Evolutionary conservation across 2,329 filamentous ascomycete genomes (phyloP), one percentile per base, ranked within the genome.

Genomic region (Amauroascus verrucosus): DNA sequence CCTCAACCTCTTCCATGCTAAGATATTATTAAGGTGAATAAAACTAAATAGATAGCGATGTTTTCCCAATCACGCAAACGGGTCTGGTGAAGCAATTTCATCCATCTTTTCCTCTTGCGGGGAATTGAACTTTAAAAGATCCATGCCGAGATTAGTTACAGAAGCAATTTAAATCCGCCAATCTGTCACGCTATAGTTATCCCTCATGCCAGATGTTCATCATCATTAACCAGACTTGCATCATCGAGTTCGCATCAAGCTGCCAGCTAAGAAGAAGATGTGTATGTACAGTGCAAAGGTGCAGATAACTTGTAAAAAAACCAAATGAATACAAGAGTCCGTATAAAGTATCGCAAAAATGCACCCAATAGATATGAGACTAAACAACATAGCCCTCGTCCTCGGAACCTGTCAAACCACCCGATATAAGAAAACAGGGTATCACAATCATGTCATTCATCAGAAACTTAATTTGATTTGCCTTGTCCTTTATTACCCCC

Each of bases 391-490:
- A 50, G n/a, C 6, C 37, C 22, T 20, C 26, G 9, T 48, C 32
- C 32, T 30, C 24, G 11, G n/a, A 26, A 43, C 22, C 30, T 22
- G 20, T 32, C 22, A 32, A 50, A 44, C 24, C 41, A 30, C 30
- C 41, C 33, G 9, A 16, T 44, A 47, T 9, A 35, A 35, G 16
- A 48, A 48, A 48, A 37, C 20, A 43, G 51, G 51, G 51, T 48
- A 53, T 53, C 51, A 48, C 7, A 20, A 48, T 48, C 51, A 32
- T 53, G 43, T 41, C 37, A 43, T n/a, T n/a, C 26, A 30, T 38
- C 32, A 45, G 26, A 40, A 3, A 48, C 11, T 48, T 35, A 53
- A 30, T 35, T 48, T 13, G 22, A 3, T 26, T 41, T 53, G 28
- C 33, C 51, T 26, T 48, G 24, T 33, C 43, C 38, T n/a, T 45